Evolutionary conservation across 1,139 yeast genomes (phyloP).

Genomic region (Suhomyces guaymorum): DNA sequence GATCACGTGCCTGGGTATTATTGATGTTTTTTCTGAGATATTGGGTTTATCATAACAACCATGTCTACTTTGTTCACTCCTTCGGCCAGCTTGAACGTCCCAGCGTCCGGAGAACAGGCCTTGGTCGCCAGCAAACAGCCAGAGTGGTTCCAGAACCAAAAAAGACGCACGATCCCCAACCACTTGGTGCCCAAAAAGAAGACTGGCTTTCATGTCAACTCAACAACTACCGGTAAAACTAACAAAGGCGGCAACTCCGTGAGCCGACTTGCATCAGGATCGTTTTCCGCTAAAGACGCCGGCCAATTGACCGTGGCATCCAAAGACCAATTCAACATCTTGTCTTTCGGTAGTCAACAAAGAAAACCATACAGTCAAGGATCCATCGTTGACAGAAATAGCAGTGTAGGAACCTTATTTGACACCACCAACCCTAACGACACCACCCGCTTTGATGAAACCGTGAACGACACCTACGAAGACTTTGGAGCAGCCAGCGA

Average conservation of each 20-base stretch:
- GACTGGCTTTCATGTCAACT: constrained; percentile 42
- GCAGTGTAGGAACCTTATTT: constrained; percentile 14
- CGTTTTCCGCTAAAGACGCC: constrained; percentile 11
- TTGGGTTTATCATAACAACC: constrained; percentile 1
- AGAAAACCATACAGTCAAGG: constrained; percentile 17
- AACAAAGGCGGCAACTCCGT: constrained; percentile 4
- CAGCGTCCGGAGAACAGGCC: constrained; percentile 7
- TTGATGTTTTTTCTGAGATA: constrained; percentile 1
- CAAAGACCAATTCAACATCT: constrained; percentile 35
- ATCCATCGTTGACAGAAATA: constrained; percentile 14
- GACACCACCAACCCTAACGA: constrained; percentile 19
- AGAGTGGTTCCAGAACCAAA: constrained; percentile 56
- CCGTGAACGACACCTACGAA: constrained; percentile 29
- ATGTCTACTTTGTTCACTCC: constrained; percentile 13
- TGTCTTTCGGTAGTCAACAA: constrained; percentile 42
- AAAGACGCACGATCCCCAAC: constrained; percentile 60
- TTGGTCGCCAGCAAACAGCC: constrained; percentile 26
- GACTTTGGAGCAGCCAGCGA: constrained; percentile 31
- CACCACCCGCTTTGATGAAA: constrained; percentile 32
- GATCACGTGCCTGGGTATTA: background rate
- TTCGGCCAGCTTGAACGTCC: constrained; percentile 4
- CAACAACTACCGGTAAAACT: constrained; percentile 22
- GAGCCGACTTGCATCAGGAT: constrained; percentile 9
- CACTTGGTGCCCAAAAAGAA: constrained; percentile 48
- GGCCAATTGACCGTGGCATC: constrained; percentile 14